Conservation (phyloP, 768 basidiomycete genomes). For the Suillus bovinus region DNA sequence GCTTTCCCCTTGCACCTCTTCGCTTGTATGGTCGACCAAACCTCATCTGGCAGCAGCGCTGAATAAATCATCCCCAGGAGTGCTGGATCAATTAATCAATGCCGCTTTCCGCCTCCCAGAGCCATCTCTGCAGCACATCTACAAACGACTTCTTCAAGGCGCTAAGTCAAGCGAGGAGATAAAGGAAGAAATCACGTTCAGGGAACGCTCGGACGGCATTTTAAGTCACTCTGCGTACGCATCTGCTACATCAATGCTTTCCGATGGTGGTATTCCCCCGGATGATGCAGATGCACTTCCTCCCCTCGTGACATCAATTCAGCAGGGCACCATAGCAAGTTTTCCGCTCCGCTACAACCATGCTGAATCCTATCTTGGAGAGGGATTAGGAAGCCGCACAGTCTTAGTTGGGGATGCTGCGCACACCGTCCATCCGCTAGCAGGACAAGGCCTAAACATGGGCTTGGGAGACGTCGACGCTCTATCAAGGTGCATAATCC, state of each 20-base stretch:
- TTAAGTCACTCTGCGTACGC: slow-evolving; percentile 64
- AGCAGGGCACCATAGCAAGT: slow-evolving; percentile 74
- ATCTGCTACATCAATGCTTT: slow-evolving; percentile 36
- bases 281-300: slow-evolving; percentile 65
- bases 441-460: slow-evolving; percentile 94
- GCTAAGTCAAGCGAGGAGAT: slow-evolving; percentile 52
- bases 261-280: slow-evolving; percentile 55
- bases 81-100: slow-evolving; percentile 79
- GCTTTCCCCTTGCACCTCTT: slow-evolving; percentile 72
- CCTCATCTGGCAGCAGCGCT: slow-evolving; percentile 75
- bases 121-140: slow-evolving; percentile 67
- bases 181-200: slow-evolving; percentile 64
- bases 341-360: slow-evolving; percentile 91
- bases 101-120: slow-evolving; percentile 87
- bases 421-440: slow-evolving; percentile 92
- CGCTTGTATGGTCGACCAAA: slow-evolving; percentile 93
- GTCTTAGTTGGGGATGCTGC: slow-evolving; percentile 96
- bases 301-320: slow-evolving; percentile 71
- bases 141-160: slow-evolving; percentile 58
- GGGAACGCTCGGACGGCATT: slow-evolving; percentile 72
- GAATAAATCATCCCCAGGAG: slow-evolving; percentile 59
- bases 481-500: slow-evolving; percentile 64
- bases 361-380: slow-evolving; percentile 83
- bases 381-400: slow-evolving; percentile 63
- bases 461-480: slow-evolving; percentile 86